phyloP scores from a whole-genome alignment of 1,284 basidiomycete genomes.

The Sporisorium iseilematis-ciliati region DNA sequence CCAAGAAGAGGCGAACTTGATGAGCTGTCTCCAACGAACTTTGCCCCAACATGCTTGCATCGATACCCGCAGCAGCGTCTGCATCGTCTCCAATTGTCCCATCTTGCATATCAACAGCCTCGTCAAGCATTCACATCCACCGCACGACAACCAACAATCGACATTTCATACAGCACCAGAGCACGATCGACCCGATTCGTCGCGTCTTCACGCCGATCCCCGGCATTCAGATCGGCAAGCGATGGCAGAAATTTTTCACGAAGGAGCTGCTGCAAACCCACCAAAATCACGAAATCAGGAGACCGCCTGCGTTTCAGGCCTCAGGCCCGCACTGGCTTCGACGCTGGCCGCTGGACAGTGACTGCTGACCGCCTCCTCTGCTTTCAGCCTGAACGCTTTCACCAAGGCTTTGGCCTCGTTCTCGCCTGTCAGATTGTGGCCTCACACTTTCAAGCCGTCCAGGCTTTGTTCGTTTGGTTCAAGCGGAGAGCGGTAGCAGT shows the following conservation, averaged over 20 bases:
- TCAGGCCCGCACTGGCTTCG: too few species aligned
- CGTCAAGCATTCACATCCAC: not conserved
- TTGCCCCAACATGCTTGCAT: not conserved
- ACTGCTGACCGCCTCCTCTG: not conserved
- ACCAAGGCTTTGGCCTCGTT: not conserved
- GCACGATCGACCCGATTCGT: not conserved
- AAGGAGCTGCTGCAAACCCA: not conserved
- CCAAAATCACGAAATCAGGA: not conserved
- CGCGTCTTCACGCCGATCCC: not conserved
- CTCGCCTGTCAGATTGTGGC: not conserved
- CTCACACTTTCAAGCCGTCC: not conserved
- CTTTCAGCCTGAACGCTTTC: not conserved
- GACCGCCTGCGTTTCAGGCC: too few species aligned
- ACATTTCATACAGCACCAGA: not conserved
- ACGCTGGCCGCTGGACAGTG: not conserved
- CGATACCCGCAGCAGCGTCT: slow-evolving; percentile 14
- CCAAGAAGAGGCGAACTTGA: slow-evolving; percentile 42
- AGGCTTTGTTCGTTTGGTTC: not conserved
- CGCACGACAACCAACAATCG: not conserved
- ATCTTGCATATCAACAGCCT: not conserved
- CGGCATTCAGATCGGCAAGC: not conserved
- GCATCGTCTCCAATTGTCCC: not conserved
- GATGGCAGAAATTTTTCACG: slow-evolving; percentile 2
- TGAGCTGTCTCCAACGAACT: not conserved
- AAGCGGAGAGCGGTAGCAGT: not conserved